phyloP scores from a whole-genome alignment of 257 asterid species.

The Eustoma russellianum region DNA sequence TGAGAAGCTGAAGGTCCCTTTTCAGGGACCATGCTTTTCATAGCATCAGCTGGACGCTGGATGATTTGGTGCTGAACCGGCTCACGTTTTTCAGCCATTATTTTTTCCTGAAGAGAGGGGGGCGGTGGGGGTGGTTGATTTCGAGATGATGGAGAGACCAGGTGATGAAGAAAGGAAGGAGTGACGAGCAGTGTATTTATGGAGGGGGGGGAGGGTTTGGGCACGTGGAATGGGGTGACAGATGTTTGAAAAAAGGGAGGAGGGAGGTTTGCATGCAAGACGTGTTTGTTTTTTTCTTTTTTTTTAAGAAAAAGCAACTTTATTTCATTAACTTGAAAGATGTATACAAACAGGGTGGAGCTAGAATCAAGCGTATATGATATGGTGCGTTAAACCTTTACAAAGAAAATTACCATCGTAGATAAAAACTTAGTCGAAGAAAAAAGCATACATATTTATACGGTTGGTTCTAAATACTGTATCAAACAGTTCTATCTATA shows the following conservation, averaged over 20 bases:
- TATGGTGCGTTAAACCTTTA: too few relatives aligned
- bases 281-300: too few relatives aligned
- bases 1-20: not conserved
- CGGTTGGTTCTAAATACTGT: too few relatives aligned
- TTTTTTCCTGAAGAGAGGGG: not conserved
- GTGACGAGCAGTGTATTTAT: not conserved
- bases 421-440: too few relatives aligned
- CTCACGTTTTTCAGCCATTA: not conserved
- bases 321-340: too few relatives aligned
- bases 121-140: not conserved
- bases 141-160: not conserved
- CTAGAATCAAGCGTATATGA: too few relatives aligned
- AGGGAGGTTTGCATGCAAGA: not conserved
- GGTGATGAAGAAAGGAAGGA: not conserved
- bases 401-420: too few relatives aligned
- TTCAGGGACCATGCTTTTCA: not conserved
- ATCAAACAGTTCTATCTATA: too few relatives aligned
- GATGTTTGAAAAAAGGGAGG: slow-evolving; percentile 1
- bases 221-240: slow-evolving; percentile 8
- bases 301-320: too few relatives aligned
- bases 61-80: not conserved
- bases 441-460: too few relatives aligned
- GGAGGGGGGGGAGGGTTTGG: slow-evolving; percentile 2
- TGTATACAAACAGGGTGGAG: too few relatives aligned
- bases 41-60: not conserved